phyloP scores from a whole-genome alignment of 352 stramenopile species.

The Blastocystis sp. region DNA sequence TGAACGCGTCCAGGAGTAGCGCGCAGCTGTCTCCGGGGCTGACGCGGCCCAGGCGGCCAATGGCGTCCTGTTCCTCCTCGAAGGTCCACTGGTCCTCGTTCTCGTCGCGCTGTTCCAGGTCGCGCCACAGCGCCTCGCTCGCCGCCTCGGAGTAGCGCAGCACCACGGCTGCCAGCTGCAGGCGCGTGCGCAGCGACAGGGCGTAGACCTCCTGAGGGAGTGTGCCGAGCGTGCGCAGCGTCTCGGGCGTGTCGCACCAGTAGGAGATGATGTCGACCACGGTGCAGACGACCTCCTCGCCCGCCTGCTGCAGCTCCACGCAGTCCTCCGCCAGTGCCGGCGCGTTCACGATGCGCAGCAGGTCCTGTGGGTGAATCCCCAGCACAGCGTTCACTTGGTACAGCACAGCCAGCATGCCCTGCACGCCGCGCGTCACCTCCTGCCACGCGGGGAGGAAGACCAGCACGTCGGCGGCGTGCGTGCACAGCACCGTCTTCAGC shows the following conservation, averaged over 20 bases:
- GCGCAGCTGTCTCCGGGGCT: not conserved
- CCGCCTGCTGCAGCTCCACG: conserved; percentile 12
- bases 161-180: not conserved
- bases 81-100: conserved; percentile 61
- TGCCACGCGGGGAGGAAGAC: conserved; percentile 22
- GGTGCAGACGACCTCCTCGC: conserved; percentile 12
- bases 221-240: not conserved
- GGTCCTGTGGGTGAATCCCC: not conserved
- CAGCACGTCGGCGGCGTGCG: conserved; percentile 3
- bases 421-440: not conserved
- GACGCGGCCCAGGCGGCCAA: conserved; percentile 17
- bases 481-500: conserved; percentile 56
- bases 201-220: conserved; percentile 19
- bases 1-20: not conserved
- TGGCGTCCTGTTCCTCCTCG: conserved; percentile 42
- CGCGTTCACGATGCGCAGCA: not conserved
- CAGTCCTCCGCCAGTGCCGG: conserved; percentile 18
- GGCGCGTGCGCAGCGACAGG: not conserved
- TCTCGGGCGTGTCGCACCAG: not conserved
- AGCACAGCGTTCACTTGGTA: not conserved
- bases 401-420: not conserved
- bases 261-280: conserved; percentile 32
- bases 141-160: conserved; percentile 16
- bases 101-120: conserved; percentile 36
- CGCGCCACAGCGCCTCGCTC: conserved; percentile 3